Percentiles rank a stretch among this genome's conserved stretches.
Conservation (phyloP, 1,139 yeast species). For the Candida sp. region DNA sequence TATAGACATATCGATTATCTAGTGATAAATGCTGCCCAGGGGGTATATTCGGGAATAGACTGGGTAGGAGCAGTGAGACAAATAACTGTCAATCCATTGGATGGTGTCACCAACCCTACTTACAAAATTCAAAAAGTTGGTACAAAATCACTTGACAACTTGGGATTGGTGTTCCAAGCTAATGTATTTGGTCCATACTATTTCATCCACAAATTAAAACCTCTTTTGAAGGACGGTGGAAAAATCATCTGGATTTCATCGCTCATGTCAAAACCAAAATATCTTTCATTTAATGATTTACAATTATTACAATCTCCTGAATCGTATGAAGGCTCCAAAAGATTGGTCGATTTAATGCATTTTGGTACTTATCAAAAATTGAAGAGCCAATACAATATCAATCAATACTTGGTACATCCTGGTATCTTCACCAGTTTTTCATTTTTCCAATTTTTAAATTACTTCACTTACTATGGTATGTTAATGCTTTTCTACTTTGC, state of each 20-base stretch:
- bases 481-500: constrained; percentile 79
- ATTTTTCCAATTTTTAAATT: constrained; percentile 70
- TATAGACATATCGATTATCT: constrained; percentile 70
- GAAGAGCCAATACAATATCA: constrained; percentile 45
- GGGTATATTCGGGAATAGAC: constrained; percentile 81
- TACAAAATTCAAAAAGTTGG: constrained; percentile 83
- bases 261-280: constrained; percentile 69
- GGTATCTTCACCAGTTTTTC: constrained; percentile 90
- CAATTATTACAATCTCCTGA: constrained; percentile 61
- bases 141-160: constrained; percentile 60
- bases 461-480: constrained; percentile 85
- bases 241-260: constrained; percentile 84
- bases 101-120: constrained; percentile 80
- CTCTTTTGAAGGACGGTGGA: constrained; percentile 55
- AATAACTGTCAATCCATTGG: constrained; percentile 59
- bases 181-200: constrained; percentile 95
- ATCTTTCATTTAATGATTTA: constrained; percentile 68
- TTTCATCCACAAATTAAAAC: constrained; percentile 58
- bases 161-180: constrained; percentile 92
- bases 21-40: constrained; percentile 87
- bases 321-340: constrained; percentile 91
- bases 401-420: constrained; percentile 83
- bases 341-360: constrained; percentile 82
- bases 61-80: constrained; percentile 76
- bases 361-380: constrained; percentile 58